Conservation (phyloP, 2,329 filamentous ascomycete genomes). For the Onygena corvina region DNA sequence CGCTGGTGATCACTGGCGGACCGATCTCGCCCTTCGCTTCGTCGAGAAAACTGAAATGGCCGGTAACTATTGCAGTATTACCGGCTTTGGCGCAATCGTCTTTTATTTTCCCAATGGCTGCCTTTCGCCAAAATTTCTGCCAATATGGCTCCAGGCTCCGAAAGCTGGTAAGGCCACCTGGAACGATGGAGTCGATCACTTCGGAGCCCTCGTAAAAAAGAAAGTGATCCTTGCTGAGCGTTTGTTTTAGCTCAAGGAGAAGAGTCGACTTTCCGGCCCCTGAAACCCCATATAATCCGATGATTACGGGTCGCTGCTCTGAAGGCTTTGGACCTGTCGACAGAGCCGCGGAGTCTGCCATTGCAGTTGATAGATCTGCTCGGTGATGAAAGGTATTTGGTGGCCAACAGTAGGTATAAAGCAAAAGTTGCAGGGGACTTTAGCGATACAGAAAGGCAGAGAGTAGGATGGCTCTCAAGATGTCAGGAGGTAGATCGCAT, state of each 20-base stretch:
- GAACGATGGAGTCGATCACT: conserved; percentile 33
- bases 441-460: too few species aligned
- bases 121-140: conserved; percentile 32
- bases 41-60: conserved; percentile 47
- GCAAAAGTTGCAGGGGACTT: too few species aligned
- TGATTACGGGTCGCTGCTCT: conserved; percentile 29
- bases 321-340: too few species aligned
- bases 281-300: conserved; percentile 46
- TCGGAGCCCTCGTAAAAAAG: conserved; percentile 44
- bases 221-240: conserved; percentile 29
- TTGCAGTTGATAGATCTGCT: too few species aligned
- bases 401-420: too few species aligned
- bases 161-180: conserved; percentile 42
- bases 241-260: conserved; percentile 31
- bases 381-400: too few species aligned
- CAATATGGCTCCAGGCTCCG: conserved; percentile 26
- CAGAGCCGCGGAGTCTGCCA: too few species aligned
- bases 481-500: too few species aligned
- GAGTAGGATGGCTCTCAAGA: too few species aligned
- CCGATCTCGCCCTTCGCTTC: conserved; percentile 15
- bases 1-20: conserved; percentile 31
- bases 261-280: conserved; percentile 44
- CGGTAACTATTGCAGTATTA: conserved; percentile 40
- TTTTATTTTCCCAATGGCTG: conserved; percentile 38
- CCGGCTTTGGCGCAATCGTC: conserved; percentile 26